Evolutionary conservation across 768 basidiomycete species (phyloP).

Genomic region (Leccinum variicolor): DNA sequence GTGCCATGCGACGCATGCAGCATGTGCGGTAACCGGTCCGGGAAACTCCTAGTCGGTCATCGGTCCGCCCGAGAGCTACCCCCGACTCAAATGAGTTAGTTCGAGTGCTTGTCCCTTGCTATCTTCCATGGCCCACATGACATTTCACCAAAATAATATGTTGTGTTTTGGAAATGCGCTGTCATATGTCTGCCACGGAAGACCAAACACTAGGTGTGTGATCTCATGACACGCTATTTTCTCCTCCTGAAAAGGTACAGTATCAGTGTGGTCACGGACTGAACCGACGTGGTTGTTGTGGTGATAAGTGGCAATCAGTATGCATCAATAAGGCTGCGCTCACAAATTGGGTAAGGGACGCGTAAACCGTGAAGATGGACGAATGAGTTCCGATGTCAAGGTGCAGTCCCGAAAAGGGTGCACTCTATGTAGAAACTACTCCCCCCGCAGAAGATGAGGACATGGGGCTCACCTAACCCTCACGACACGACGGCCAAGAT

Average conservation of each 20-base stretch:
- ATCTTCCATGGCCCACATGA: neutral
- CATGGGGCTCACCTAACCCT: neutral
- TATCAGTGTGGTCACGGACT: neutral
- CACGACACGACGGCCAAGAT: neutral
- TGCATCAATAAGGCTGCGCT: neutral
- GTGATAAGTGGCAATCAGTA: slow-evolving; percentile 1
- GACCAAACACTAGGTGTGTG: neutral
- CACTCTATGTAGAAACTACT: neutral
- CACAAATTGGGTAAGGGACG: neutral
- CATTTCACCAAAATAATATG: neutral
- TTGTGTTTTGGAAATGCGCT: neutral
- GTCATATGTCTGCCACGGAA: neutral
- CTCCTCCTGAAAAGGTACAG: neutral
- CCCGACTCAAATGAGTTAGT: neutral
- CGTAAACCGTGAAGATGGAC: neutral
- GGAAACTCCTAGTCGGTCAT: neutral
- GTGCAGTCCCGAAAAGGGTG: neutral
- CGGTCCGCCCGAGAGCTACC: neutral
- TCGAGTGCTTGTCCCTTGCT: neutral
- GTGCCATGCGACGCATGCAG: neutral
- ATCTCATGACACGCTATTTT: neutral
- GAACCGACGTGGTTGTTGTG: neutral
- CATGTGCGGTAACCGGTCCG: neutral
- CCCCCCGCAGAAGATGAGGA: neutral
- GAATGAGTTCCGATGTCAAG: neutral